Evolutionary conservation across 192 early-diverging fungal genomes (phyloP).

Genomic region (Jimgerdemannia flammicorona): DNA sequence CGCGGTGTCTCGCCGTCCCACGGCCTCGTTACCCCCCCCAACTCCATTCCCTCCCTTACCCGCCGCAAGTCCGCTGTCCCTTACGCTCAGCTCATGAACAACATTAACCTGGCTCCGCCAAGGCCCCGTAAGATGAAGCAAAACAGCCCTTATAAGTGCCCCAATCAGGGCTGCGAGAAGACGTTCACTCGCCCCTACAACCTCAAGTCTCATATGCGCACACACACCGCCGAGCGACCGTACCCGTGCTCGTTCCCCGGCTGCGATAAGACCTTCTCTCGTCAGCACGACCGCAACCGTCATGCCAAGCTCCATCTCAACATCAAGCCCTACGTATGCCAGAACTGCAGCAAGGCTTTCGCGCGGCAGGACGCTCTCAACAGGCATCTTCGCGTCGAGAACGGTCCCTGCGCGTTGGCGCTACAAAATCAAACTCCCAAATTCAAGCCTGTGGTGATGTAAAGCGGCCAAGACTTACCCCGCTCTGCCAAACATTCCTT

Average conservation of each 20-base stretch:
- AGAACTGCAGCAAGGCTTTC: conserved; percentile 65
- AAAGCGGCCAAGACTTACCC: neutral
- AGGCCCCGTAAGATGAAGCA: conserved; percentile 1
- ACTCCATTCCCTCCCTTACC: neutral
- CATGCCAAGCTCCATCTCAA: conserved; percentile 74
- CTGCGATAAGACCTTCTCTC: conserved; percentile 78
- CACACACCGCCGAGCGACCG: conserved; percentile 73
- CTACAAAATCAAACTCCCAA: neutral
- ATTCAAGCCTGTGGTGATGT: conserved; percentile 5
- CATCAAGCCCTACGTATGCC: conserved; percentile 67
- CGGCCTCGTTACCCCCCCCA: neutral
- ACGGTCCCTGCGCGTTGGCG: conserved; percentile 9
- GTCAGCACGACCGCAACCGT: conserved; percentile 88
- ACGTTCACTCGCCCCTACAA: conserved; percentile 76
- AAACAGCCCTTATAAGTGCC: conserved; percentile 1
- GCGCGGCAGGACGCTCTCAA: conserved; percentile 76
- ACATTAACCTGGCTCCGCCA: neutral
- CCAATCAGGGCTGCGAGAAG: conserved; percentile 53
- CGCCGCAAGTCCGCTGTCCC: neutral
- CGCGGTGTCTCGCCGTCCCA: neutral
- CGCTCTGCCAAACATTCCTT: neutral
- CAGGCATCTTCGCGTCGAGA: conserved; percentile 48
- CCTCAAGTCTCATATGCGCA: conserved; percentile 69
- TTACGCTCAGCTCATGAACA: neutral
- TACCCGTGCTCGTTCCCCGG: conserved; percentile 61